Evolutionary conservation across 305 asterid species (phyloP).

Genomic region (Fraxinus nigra): DNA sequence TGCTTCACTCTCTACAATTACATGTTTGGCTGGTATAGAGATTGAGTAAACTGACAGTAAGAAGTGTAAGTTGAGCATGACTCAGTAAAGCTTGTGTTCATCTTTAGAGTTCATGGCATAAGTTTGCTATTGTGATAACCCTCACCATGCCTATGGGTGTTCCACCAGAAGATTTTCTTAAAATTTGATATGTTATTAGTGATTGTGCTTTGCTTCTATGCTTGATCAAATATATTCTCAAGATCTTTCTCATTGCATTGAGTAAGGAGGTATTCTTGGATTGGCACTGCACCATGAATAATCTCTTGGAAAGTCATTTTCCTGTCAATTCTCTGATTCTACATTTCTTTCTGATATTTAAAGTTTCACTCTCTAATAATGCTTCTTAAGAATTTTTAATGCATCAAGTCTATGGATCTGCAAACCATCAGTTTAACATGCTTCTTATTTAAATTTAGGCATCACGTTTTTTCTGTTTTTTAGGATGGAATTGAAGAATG

Average conservation of each 20-base stretch:
- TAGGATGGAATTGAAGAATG: conserved; percentile 99
- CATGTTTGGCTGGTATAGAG: background rate
- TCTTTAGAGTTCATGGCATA: background rate
- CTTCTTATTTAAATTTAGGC: background rate
- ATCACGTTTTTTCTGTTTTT: background rate
- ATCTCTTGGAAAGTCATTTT: background rate
- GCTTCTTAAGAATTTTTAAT: background rate
- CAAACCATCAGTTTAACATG: background rate
- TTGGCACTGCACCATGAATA: background rate
- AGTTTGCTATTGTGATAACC: background rate
- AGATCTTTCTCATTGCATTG: conserved; percentile 8
- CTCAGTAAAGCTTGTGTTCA: background rate
- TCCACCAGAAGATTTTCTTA: background rate
- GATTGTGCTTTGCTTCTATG: background rate
- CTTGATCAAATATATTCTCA: background rate
- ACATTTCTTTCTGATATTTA: background rate
- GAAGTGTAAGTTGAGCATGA: background rate
- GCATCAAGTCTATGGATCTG: background rate
- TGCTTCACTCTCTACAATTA: background rate
- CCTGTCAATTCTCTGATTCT: conserved; percentile 7
- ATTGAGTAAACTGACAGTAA: background rate
- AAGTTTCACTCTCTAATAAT: background rate
- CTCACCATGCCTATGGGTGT: background rate
- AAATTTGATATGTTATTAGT: background rate
- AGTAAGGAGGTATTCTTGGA: background rate